A percentile compares a stretch with the other conserved stretches of the same genome.
These are phyloP conservation scores for Saccharomycopsis sp. DNA, from an alignment of 805 yeast genomes.

Conservation along the genomic window DNA sequence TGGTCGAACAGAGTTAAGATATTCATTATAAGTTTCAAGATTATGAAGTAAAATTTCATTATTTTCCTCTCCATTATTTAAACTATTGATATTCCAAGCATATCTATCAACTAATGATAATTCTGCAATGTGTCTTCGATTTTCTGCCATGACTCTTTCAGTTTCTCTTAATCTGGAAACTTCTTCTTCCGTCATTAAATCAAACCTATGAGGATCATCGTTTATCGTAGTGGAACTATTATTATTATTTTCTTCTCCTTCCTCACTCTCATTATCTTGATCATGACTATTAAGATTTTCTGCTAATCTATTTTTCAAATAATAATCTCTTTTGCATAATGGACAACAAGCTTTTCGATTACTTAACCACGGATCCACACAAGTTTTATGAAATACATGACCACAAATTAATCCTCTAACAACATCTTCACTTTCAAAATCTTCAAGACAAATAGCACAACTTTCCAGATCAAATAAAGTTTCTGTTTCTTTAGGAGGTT, in stretches of 20 bases:
- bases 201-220: constrained; percentile 3
- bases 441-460: constrained; percentile 73
- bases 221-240: constrained; percentile 20
- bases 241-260: background rate
- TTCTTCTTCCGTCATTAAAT: constrained; percentile 13
- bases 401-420: constrained; percentile 75
- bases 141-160: constrained; percentile 23
- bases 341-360: constrained; percentile 75
- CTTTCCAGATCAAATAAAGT: constrained; percentile 52
- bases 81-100: background rate
- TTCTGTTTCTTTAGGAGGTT: constrained; percentile 6
- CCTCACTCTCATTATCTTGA: background rate
- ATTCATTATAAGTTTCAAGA: constrained; percentile 8
- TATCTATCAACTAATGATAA: background rate
- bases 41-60: constrained; percentile 26
- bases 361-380: constrained; percentile 76
- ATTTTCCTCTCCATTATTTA: background rate
- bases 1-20: constrained; percentile 22
- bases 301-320: constrained; percentile 21
- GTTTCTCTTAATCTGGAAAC: constrained; percentile 18
- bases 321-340: constrained; percentile 65
- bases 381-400: constrained; percentile 70
- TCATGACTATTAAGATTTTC: constrained; percentile 16
- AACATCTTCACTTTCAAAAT: constrained; percentile 45
- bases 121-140: background rate